Base-by-base conservation (phyloP, 169 alveolate genomes). In the Eimeria falciformis region DNA sequence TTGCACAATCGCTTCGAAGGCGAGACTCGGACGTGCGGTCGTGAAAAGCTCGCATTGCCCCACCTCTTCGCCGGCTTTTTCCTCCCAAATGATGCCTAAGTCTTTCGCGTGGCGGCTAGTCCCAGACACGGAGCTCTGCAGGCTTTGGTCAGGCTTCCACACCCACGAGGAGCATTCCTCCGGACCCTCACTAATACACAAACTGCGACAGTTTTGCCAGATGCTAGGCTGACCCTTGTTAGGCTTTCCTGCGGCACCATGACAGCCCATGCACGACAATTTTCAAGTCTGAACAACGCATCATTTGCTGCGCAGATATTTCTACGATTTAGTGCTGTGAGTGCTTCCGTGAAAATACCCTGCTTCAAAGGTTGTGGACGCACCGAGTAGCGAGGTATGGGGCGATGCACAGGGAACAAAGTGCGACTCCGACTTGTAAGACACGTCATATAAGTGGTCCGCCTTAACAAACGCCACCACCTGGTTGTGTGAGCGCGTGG, bases 381-480 rank as follows among this genome's bases (percentile, higher is more conserved):
- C 53, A 79, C 89, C 89, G 56, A 33, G 47, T 55, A 55, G 53
- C 12, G 75, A 55, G 45, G 73, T 71, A 37, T 87, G 85, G 69
- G 92, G 86, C 11, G 82, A 33, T 23, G 85, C 92, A 37, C 92
- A 87, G 18, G 92, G 92, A 6, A 78, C 92, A 40, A 40, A 71
- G n/a, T 47, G 87, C 50, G 92, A 68, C 85, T 87, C 92, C 37
- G 86, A 68, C 47, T 33, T 47, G 78, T 71, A 87, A 2, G 77
- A 47, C 23, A 87, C 86, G 66, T 87, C 92, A 58, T 87, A 87
- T 47, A 71, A 0, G 21, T 87, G 92, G 33, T 87, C 92, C 65
- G 85, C 92, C 55, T 75, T 77, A 11, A 87, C 92, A 11, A 87
- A 62, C 25, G 69, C 92, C 43, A 87, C 18, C 43, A 87, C 92